phyloP scores from a whole-genome alignment of 805 yeast genomes.

The Sugiyamaella qingdaonensis region DNA sequence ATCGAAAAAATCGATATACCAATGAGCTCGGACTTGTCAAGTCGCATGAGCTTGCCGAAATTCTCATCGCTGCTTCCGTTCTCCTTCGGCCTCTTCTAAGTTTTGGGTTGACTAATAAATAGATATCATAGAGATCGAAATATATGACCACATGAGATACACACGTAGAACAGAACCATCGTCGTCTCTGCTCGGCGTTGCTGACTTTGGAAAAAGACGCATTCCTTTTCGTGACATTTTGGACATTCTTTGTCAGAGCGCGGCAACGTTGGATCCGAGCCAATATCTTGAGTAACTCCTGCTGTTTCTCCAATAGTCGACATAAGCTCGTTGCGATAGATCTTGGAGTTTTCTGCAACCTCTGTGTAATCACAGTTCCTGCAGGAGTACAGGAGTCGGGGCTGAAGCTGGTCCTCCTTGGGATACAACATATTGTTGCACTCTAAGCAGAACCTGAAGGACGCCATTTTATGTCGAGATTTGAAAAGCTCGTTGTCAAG shows the following conservation, averaged over 20 bases:
- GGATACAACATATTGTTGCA: slow-evolving; percentile 99
- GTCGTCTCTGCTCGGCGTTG: slow-evolving; percentile 93
- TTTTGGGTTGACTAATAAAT: slow-evolving; percentile 1
- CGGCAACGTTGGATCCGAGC: slow-evolving; percentile 96
- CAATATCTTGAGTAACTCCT: slow-evolving; percentile 93
- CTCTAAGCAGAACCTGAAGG: slow-evolving; percentile 93
- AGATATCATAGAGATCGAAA: slow-evolving; percentile 33
- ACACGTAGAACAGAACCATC: slow-evolving; percentile 72
- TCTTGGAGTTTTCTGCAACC: slow-evolving; percentile 80
- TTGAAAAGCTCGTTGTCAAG: too few species aligned
- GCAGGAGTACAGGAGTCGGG: slow-evolving; percentile 79
- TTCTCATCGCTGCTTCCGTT: too few species aligned
- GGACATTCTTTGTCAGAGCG: slow-evolving; percentile 94
- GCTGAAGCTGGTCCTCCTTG: slow-evolving; percentile 79
- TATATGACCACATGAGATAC: slow-evolving; percentile 79
- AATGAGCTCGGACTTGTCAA: too few species aligned
- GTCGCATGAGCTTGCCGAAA: too few species aligned
- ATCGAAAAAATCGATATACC: too few species aligned
- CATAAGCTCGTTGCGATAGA: slow-evolving; percentile 84
- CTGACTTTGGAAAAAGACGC: slow-evolving; percentile 96
- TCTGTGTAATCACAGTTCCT: slow-evolving; percentile 94
- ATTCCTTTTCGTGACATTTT: slow-evolving; percentile 76
- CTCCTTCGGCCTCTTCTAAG: too few species aligned
- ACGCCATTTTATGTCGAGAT: slow-evolving; percentile 53
- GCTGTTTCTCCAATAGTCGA: slow-evolving; percentile 92